Conservation (phyloP, 306 rosid species). For the Quercus mongolica region DNA sequence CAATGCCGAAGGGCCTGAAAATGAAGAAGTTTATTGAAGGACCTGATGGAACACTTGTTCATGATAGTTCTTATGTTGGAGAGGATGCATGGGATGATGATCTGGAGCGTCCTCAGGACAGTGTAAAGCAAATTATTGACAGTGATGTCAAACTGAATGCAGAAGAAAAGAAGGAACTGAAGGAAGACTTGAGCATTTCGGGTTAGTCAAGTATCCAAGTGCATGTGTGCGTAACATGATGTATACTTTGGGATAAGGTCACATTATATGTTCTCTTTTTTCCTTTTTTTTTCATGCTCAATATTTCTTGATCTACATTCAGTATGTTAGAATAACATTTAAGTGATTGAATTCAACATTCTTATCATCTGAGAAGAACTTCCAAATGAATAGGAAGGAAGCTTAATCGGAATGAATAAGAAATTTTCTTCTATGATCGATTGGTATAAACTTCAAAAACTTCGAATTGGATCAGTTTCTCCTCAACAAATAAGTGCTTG, state of each 20-base stretch:
- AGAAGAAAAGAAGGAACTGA: conserved; percentile 59
- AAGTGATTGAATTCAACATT: too few species aligned
- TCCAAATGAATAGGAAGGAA: too few species aligned
- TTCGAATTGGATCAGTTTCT: too few species aligned
- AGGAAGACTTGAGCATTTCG: conserved; percentile 64
- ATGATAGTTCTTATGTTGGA: conserved; percentile 81
- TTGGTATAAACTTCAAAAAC: too few species aligned
- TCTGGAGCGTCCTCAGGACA: conserved; percentile 47
- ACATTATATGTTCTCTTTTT: neutral
- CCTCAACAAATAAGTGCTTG: too few species aligned
- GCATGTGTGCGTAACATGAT: neutral
- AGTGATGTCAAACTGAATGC: conserved; percentile 47
- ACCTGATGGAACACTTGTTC: conserved; percentile 80
- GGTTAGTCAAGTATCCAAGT: conserved; percentile 40
- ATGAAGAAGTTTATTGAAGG: conserved; percentile 77
- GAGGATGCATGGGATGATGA: conserved; percentile 98
- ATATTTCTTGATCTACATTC: too few species aligned
- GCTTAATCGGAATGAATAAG: too few species aligned
- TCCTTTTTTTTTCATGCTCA: neutral
- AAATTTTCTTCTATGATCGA: too few species aligned
- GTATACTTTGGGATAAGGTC: neutral
- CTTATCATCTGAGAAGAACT: too few species aligned
- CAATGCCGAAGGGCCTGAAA: conserved; percentile 84
- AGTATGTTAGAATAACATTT: too few species aligned
- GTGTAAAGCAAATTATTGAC: conserved; percentile 59